Percentiles rank a stretch among this genome's conserved stretches.
Conservation (phyloP, 2,329 filamentous ascomycete genomes). For the Cyphellophora europaea region DNA sequence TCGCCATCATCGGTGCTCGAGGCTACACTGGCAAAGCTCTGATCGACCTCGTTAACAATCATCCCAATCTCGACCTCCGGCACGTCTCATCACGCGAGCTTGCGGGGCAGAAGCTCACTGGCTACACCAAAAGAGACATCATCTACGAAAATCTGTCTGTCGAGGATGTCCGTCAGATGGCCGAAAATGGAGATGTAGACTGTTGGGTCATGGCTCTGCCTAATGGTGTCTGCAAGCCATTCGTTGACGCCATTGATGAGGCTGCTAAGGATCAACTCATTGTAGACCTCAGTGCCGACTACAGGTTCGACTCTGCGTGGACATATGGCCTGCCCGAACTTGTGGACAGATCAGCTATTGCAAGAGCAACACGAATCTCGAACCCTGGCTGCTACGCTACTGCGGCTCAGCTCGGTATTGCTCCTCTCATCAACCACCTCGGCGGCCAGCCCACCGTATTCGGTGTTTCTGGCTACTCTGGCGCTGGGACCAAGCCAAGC, state of each 20-base stretch:
- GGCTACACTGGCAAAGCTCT: conserved; percentile 92
- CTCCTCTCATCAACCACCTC: conserved; percentile 69
- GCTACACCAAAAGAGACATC: conserved; percentile 84
- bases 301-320: conserved; percentile 78
- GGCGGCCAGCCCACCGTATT: conserved; percentile 75
- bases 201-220: conserved; percentile 97
- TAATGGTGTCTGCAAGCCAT: conserved; percentile 90
- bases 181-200: conserved; percentile 75
- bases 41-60: conserved; percentile 75
- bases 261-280: conserved; percentile 64
- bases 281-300: conserved; percentile 92
- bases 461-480: conserved; percentile 87
- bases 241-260: conserved; percentile 76
- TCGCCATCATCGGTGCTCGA: conserved; percentile 82
- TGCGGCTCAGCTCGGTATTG: conserved; percentile 79
- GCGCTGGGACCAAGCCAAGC: conserved; percentile 86
- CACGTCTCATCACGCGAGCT: conserved; percentile 93
- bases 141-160: conserved; percentile 83
- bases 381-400: conserved; percentile 97
- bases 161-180: conserved; percentile 79
- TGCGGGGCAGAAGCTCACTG: conserved; percentile 73
- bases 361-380: conserved; percentile 69
- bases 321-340: conserved; percentile 87
- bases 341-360: conserved; percentile 65
- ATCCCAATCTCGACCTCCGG: conserved; percentile 80